Conservation (phyloP, 177 flowering plant genomes). For the Vitis hybrid region DNA sequence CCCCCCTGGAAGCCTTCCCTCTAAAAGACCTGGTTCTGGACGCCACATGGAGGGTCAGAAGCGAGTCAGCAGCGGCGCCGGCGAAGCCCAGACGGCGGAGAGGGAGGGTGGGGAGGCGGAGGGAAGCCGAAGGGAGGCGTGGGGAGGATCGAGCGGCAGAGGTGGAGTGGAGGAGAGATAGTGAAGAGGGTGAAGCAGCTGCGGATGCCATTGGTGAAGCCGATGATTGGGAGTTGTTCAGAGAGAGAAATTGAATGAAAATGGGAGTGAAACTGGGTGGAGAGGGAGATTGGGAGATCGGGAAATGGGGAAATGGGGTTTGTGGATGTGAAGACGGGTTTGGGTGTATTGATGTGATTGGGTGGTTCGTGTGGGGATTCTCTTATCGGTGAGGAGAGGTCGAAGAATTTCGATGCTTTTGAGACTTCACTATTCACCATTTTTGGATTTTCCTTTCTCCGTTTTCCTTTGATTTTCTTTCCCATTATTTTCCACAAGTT, state of each 20-base stretch:
- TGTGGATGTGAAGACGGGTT: slow-evolving; percentile 26
- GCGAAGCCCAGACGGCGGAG: slow-evolving; percentile 51
- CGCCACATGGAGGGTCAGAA: slow-evolving; percentile 41
- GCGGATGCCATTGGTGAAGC: slow-evolving; percentile 44
- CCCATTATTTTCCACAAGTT: no score
- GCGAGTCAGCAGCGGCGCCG: slow-evolving; percentile 41
- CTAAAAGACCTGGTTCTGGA: slow-evolving; percentile 29
- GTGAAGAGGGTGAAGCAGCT: slow-evolving; percentile 31
- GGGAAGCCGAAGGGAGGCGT: slow-evolving; percentile 21
- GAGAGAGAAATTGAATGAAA: slow-evolving; percentile 8
- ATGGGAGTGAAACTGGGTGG: neutral
- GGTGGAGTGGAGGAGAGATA: slow-evolving; percentile 20
- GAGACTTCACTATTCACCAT: neutral
- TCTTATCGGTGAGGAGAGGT: slow-evolving; percentile 70
- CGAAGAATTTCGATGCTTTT: slow-evolving; percentile 36
- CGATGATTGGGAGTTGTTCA: slow-evolving; percentile 26
- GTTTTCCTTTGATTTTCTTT: no score
- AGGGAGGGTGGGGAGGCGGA: slow-evolving; percentile 28
- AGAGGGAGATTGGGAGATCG: neutral
- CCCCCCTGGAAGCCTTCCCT: slow-evolving; percentile 33
- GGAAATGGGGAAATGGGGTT: neutral
- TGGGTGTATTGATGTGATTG: slow-evolving; percentile 10
- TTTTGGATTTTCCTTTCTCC: no score
- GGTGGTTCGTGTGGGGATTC: slow-evolving; percentile 12
- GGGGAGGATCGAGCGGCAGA: slow-evolving; percentile 20